phyloP scores from a whole-genome alignment of 2,329 filamentous ascomycete species.

The Cucurbitaria berberidis region DNA sequence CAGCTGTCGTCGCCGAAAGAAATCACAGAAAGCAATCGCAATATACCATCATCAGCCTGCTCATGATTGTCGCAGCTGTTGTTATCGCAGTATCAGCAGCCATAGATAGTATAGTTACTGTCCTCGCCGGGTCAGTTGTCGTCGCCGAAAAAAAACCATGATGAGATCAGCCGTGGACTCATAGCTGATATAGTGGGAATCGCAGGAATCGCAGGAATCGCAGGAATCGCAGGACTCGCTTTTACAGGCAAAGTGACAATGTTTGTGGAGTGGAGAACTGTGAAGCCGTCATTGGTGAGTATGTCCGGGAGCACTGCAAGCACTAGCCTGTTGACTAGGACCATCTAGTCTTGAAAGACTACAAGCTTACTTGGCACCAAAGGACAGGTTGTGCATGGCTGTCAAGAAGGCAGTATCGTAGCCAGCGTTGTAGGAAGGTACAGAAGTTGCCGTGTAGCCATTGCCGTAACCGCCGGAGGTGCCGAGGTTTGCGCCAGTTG shows the following conservation, averaged over 20 bases:
- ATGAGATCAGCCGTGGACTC: not conserved
- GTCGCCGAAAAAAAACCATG: not conserved
- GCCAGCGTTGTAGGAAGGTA: conserved; percentile 15
- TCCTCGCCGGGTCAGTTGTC: not conserved
- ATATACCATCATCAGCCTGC: not conserved
- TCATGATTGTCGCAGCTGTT: not conserved
- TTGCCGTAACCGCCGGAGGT: conserved; percentile 11
- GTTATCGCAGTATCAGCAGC: not conserved
- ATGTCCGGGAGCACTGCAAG: not conserved
- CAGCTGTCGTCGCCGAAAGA: not conserved
- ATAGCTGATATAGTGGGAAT: not conserved
- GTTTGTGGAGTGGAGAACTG: not conserved
- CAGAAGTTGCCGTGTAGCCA: conserved; percentile 10
- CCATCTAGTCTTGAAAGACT: not conserved
- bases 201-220: not conserved
- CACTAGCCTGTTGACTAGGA: not conserved
- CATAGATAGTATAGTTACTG: not conserved
- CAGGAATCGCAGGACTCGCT: not conserved
- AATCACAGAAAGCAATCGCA: not conserved
- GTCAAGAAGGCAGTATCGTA: conserved; percentile 21
- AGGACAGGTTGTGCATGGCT: conserved; percentile 36
- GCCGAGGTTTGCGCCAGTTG: conserved; percentile 1
- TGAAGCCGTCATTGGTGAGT: conserved; percentile 9
- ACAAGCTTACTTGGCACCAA: conserved; percentile 20
- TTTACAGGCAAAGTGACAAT: not conserved